A percentile compares a stretch with the other conserved stretches of the same genome.
phyloP scores from a whole-genome alignment of 805 yeast species.

The Zygosaccharomyces gambellarensis region DNA sequence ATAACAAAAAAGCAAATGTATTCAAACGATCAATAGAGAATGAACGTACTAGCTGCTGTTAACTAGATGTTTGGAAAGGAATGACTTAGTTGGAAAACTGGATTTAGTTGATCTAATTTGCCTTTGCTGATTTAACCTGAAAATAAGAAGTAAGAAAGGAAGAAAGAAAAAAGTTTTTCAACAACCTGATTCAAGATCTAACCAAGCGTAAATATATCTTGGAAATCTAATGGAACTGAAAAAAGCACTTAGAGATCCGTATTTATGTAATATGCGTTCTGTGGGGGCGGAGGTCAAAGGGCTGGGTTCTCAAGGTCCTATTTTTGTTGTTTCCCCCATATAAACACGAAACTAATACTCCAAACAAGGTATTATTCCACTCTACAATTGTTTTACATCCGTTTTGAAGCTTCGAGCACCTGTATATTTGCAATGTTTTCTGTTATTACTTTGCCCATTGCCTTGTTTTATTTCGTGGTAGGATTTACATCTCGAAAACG shows the following conservation, averaged over 20 bases:
- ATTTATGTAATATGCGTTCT: neutral
- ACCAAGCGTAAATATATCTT: neutral
- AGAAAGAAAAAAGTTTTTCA: constrained; percentile 7
- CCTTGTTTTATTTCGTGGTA: neutral
- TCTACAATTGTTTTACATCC: neutral
- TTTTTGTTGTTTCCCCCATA: neutral
- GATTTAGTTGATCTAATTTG: neutral
- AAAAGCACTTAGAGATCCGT: too few species aligned
- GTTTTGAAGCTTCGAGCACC: neutral
- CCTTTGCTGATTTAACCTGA: neutral
- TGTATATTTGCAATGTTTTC: neutral
- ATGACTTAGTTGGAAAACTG: constrained; percentile 1
- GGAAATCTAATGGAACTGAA: too few species aligned
- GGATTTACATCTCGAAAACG: neutral
- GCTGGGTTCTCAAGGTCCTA: neutral
- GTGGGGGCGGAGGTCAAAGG: neutral
- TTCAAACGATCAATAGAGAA: neutral
- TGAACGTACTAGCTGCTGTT: neutral
- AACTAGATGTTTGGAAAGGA: neutral
- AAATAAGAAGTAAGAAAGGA: constrained; percentile 1
- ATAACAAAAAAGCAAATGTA: too few species aligned
- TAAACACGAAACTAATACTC: neutral
- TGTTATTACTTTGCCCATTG: neutral
- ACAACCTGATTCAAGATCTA: neutral
- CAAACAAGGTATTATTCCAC: neutral